Evolutionary conservation across 306 rosid species (phyloP), one percentile per base, ranked within the genome.

Genomic region (Vicia sativa): DNA sequence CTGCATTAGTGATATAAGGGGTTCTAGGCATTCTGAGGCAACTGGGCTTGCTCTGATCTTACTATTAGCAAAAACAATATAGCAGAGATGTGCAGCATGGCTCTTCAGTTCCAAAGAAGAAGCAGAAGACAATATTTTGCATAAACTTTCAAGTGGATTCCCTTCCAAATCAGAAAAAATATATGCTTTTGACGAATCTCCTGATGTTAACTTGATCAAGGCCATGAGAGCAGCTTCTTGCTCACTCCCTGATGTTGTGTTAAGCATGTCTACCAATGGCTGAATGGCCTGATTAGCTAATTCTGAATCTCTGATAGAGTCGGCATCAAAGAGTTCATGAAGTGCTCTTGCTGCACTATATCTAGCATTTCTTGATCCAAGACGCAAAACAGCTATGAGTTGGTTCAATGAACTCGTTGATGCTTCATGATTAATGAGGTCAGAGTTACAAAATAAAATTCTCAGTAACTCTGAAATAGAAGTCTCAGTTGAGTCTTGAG

Each of bases 351-450:
- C 91, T 66, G 96, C 97, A 80, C 90, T 86, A 69, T 80, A 90
- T 82, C 98, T 90, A 78, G 97, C 90, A 79, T 82, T 85, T 88
- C 95, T 93, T 64, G 98, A 93, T 73, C 98, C 98, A 67, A 93
- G 85, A 67, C 95, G 97, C 83, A 93, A 78, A 70, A 93, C 98
- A 45, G 98, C 97, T 62, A 90, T 83, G 56, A 93, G 96, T 78
- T 93, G 96, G 76, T 85, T 93, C 79, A 93, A 62, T 42, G 98
- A 88, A 82, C 88, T 90, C 46, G 77, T 73, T 4, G 97, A 80
- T 74, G 96, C 97, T 78, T 93, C 97, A 34, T 84, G 83, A 21
- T 82, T 86, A 79, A 86, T 63, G n/a, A 93, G 86, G 73, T 90
- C 98, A 49, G 96, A 90, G 52, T 88, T 87, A 81, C 86, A 81